A percentile compares a stretch with the other conserved stretches of the same genome.
phyloP scores from a whole-genome alignment of 331 rosid genomes.

The Cydonia oblonga region DNA sequence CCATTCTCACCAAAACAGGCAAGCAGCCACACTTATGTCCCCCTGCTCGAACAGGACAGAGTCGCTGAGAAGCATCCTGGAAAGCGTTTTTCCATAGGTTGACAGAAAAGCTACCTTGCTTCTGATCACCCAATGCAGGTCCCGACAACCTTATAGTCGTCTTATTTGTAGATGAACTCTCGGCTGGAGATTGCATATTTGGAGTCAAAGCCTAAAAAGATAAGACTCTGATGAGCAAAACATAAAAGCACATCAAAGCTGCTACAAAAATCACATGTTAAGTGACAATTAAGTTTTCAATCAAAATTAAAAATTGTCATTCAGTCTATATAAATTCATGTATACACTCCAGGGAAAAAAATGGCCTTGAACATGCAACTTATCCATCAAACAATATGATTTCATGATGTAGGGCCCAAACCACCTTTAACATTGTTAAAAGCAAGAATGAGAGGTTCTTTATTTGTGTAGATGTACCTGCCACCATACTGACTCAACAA shows the following conservation, averaged over 20 bases:
- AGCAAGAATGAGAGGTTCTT: no score
- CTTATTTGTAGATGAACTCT: slow-evolving; percentile 27
- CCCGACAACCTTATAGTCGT: slow-evolving; percentile 44
- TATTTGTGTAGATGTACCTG: slow-evolving; percentile 44
- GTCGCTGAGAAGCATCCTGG: slow-evolving; percentile 76
- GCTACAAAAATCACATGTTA: neutral
- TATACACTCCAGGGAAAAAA: neutral
- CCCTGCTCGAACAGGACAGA: slow-evolving; percentile 89
- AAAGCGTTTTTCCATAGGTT: slow-evolving; percentile 75
- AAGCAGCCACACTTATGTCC: slow-evolving; percentile 96
- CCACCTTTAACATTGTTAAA: no score
- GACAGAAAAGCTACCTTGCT: slow-evolving; percentile 77
- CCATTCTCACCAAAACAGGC: slow-evolving; percentile 80
- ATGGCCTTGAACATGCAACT: neutral
- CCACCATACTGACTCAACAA: slow-evolving; percentile 98
- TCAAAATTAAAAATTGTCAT: no score
- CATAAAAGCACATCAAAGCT: neutral
- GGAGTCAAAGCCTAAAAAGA: slow-evolving; percentile 81
- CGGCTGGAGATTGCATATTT: slow-evolving; percentile 63
- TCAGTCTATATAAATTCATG: neutral
- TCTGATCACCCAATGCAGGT: slow-evolving; percentile 77
- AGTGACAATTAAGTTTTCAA: neutral
- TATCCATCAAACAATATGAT: no score
- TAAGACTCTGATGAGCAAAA: slow-evolving; percentile 10
- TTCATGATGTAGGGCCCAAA: no score